Evolutionary conservation across 2,329 filamentous ascomycete species (phyloP), one percentile per base, ranked within the genome.

Genomic region (Epichloe scottii): DNA sequence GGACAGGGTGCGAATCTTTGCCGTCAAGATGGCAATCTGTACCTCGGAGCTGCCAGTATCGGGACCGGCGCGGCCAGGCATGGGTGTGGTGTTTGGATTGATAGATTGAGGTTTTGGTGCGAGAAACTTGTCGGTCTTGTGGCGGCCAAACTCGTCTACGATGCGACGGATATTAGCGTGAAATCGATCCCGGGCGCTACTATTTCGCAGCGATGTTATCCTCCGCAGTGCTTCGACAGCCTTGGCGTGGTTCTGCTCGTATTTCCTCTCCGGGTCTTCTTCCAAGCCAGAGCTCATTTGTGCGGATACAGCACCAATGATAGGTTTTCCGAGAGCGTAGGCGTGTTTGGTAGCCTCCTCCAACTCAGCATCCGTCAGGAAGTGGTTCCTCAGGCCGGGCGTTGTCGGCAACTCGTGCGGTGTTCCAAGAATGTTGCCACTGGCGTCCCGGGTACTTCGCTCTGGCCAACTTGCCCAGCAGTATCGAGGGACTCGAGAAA

Each of bases 11-110:
- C 88, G 77, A 64, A 98, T 98, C 77, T 96, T 97, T 52, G 89
- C 80, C 3, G 93, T 98, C 65, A 98, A 69, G 59, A 98, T 94
- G 44, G 89, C 90, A 58, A 94, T 89, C 73, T 98, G 93, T n/a
- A 98, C 94, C 70, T 98, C 93, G 6, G 88, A 88, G 60, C 88
- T 95, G 37, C 93, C 93, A 1, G 91, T 98, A 65, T 98, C 93
- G 5, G 85, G 86, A 0, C 93, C 93, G n/a, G 83, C 81, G 34
- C 94, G 84, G 26, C 59, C 57, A 52, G 67, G 71, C 70, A 60
- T 68, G 53, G 68, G 67, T 59, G 66, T 63, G 15, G 60, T 63
- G 49, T 69, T 62, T 59, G 71, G 62, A 53, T 64, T 55, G 39
- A 73, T 70, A 38, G 71, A 72, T 41, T 72, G 66, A 3, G 78